Conservation (phyloP, 164 flowering plant genomes). For the Nelumbo lutea region DNA sequence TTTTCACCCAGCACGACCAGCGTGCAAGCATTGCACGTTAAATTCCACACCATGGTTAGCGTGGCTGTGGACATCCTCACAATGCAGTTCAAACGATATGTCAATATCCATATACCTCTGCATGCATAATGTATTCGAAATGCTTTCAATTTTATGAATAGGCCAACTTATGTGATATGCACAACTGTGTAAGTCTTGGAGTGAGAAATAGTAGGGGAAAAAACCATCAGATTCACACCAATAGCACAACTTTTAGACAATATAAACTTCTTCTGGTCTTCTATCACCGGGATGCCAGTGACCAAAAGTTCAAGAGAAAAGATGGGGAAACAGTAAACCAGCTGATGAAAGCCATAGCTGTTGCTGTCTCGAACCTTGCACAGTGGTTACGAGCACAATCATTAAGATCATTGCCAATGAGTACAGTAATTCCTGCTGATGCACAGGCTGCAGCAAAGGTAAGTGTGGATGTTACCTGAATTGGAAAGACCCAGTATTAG, state of each 20-base stretch:
- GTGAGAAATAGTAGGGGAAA: neutral
- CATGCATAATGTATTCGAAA: neutral
- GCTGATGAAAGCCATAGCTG: constrained; percentile 83
- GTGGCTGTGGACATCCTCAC: no score
- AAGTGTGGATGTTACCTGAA: constrained; percentile 67
- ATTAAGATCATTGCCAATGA: constrained; percentile 64
- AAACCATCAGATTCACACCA: neutral
- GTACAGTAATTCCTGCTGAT: constrained; percentile 79
- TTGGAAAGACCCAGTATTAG: neutral
- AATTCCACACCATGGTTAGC: no score
- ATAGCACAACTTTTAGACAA: neutral
- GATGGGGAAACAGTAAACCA: constrained; percentile 76
- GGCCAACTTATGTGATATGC: neutral
- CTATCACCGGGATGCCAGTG: constrained; percentile 50
- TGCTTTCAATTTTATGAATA: neutral
- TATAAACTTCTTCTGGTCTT: neutral
- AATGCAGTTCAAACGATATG: no score
- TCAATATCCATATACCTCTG: no score
- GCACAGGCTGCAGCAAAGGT: constrained; percentile 76
- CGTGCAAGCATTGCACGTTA: no score
- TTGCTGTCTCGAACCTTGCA: constrained; percentile 62
- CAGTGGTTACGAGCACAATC: constrained; percentile 59
- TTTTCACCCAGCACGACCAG: no score
- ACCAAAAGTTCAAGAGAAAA: constrained; percentile 77
- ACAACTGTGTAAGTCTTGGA: neutral